A percentile compares a stretch with the other conserved stretches of the same genome.
These are phyloP conservation scores for Phyllosticta capitalensis DNA, from an alignment of 2,329 filamentous ascomycete genomes.

Conservation along the genomic window DNA sequence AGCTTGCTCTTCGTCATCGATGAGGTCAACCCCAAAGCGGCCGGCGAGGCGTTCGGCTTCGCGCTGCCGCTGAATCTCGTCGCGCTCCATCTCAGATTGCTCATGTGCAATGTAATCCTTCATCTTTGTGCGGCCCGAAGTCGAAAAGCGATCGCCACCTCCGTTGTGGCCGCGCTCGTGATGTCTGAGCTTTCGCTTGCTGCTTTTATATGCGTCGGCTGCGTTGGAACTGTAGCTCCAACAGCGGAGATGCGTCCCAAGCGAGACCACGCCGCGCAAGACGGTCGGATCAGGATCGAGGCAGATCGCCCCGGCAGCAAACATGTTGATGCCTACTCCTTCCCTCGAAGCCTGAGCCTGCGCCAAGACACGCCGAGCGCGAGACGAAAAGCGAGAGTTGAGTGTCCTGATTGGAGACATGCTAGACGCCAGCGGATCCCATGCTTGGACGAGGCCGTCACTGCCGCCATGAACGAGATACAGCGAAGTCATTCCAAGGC, in stretches of 20 bases:
- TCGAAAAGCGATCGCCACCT: constrained; percentile 48
- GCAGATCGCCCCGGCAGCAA: constrained; percentile 71
- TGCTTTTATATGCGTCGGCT: constrained; percentile 62
- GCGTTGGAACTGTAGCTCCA: constrained; percentile 86
- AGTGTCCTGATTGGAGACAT: constrained; percentile 72
- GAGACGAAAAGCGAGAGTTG: constrained; percentile 72
- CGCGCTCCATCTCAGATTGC: constrained; percentile 65
- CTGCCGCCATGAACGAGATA: constrained; percentile 90
- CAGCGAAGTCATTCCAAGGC: constrained; percentile 70
- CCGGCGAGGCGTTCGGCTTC: constrained; percentile 62
- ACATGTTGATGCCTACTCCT: constrained; percentile 64
- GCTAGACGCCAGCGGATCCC: constrained; percentile 86
- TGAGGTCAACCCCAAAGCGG: constrained; percentile 74
- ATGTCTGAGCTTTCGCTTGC: constrained; percentile 69
- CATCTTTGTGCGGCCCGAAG: constrained; percentile 59
- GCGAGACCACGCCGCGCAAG: constrained; percentile 75
- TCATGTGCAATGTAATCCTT: constrained; percentile 82
- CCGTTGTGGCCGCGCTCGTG: constrained; percentile 55
- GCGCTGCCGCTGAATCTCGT: constrained; percentile 56
- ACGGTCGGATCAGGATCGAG: constrained; percentile 81
- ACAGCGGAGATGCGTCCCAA: constrained; percentile 79
- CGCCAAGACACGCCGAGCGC: constrained; percentile 65
- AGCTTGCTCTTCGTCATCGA: constrained; percentile 53
- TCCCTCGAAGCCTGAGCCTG: constrained; percentile 59
- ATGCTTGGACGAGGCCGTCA: constrained; percentile 89